These are phyloP conservation scores for Cercophora newfieldiana DNA, from an alignment of 495 filamentous ascomycete species.

Conservation along the genomic window DNA sequence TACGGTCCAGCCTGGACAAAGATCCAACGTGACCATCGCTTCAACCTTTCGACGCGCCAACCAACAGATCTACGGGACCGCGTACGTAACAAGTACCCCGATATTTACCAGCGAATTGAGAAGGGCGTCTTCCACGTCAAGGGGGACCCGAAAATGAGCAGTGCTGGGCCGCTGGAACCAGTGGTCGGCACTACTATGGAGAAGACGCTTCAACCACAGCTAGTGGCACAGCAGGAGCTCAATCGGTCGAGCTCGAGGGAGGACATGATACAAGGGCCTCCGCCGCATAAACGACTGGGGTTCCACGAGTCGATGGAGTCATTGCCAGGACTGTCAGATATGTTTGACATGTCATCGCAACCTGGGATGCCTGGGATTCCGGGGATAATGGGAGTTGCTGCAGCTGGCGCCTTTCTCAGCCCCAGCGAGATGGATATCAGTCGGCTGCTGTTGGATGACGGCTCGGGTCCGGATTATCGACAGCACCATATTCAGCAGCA, in stretches of 20 bases:
- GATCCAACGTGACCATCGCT: constrained; percentile 69
- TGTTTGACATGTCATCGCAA: constrained; percentile 21
- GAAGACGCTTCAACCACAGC: constrained; percentile 32
- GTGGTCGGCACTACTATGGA: constrained; percentile 40
- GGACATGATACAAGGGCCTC: constrained; percentile 30
- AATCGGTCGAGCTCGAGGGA: constrained; percentile 43
- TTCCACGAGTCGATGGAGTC: constrained; percentile 38
- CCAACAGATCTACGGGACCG: constrained; percentile 82
- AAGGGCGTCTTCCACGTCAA: constrained; percentile 56
- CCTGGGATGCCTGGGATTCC: not conserved
- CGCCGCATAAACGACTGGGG: constrained; percentile 29
- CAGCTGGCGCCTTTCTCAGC: constrained; percentile 15
- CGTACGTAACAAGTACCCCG: constrained; percentile 76
- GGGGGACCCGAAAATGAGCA: constrained; percentile 12
- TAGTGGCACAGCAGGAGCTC: constrained; percentile 19
- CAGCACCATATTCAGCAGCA: not conserved
- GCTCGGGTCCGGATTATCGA: not conserved
- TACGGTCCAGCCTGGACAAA: constrained; percentile 80
- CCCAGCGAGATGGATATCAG: constrained; percentile 23
- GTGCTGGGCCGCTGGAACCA: constrained; percentile 37
- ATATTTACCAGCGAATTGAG: constrained; percentile 52
- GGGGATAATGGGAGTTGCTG: constrained; percentile 8
- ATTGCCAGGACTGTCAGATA: constrained; percentile 24
- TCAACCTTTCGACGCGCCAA: constrained; percentile 65
- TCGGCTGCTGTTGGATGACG: constrained; percentile 23